phyloP scores from a whole-genome alignment of 139 green algal species.

The Zygnema circumcarinatum region DNA sequence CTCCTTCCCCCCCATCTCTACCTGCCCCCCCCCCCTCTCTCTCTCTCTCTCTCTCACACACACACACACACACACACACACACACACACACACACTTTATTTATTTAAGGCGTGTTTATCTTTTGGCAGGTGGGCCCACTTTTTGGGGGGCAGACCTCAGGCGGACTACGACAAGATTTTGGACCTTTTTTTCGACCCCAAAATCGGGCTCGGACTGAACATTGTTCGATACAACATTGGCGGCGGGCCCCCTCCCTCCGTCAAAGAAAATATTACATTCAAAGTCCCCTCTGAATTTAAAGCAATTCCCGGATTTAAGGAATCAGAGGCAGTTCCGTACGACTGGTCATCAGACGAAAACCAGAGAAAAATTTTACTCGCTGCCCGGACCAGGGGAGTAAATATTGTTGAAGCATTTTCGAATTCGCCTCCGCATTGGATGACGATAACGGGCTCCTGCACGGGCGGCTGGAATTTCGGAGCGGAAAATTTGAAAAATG shows the following conservation, averaged over 20 bases:
- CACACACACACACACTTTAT: no score
- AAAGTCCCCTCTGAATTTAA: background rate
- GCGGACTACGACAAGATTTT: background rate
- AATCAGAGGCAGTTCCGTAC: conserved; percentile 11
- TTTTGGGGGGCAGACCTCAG: background rate
- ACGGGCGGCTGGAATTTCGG: conserved; percentile 18
- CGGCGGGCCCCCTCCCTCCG: conserved; percentile 7
- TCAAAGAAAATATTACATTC: background rate
- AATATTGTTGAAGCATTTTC: conserved; percentile 59
- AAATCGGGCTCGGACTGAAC: conserved; percentile 53
- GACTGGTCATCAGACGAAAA: conserved; percentile 44
- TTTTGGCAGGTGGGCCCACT: conserved; percentile 26
- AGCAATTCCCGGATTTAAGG: conserved; percentile 27
- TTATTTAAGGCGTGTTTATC: no score
- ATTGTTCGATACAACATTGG: conserved; percentile 63
- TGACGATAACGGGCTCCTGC: conserved; percentile 49
- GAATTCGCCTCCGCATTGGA: conserved; percentile 62
- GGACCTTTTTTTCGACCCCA: conserved; percentile 60
- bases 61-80: no score
- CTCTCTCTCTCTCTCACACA: no score
- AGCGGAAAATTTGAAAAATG: conserved; percentile 49
- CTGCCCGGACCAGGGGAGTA: conserved; percentile 41
- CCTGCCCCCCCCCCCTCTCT: no score
- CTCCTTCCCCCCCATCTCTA: no score
- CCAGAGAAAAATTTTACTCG: conserved; percentile 56